A percentile compares a stretch with the other conserved stretches of the same genome.
phyloP scores from a whole-genome alignment of 805 yeast species.

The Spathaspora passalidarum region DNA sequence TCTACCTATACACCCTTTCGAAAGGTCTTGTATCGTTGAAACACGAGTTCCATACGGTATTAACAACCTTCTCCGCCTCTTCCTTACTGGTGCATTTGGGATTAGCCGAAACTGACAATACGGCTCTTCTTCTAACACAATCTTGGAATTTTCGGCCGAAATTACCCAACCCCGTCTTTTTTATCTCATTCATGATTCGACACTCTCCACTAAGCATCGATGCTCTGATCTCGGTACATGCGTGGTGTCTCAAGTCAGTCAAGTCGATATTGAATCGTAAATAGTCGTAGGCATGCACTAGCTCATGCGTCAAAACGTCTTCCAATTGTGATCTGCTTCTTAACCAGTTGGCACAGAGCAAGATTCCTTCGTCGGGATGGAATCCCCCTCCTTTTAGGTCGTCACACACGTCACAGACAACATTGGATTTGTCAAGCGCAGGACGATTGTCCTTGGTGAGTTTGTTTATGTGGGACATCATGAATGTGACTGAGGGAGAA shows the following conservation, averaged over 20 bases:
- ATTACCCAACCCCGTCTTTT: constrained; percentile 47
- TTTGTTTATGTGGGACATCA: constrained; percentile 79
- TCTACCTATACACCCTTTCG: constrained; percentile 78
- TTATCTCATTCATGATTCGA: constrained; percentile 80
- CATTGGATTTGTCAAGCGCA: constrained; percentile 42
- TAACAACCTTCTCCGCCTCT: constrained; percentile 76
- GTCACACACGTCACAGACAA: constrained; percentile 80
- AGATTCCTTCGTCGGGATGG: constrained; percentile 83
- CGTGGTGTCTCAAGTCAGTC: constrained; percentile 84
- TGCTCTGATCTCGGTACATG: constrained; percentile 95
- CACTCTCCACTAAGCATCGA: constrained; percentile 93
- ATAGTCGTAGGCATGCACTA: constrained; percentile 91
- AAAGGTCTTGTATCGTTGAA: constrained; percentile 95
- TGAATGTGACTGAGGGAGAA: constrained; percentile 83
- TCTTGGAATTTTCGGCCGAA: constrained; percentile 83
- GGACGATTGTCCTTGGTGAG: constrained; percentile 44
- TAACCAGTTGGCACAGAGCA: constrained; percentile 82
- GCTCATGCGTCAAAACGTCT: constrained; percentile 88
- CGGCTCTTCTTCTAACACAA: constrained; percentile 88
- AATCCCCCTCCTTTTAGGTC: constrained; percentile 87
- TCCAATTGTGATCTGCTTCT: constrained; percentile 76
- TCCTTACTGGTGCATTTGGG: constrained; percentile 73
- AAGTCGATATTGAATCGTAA: constrained; percentile 85
- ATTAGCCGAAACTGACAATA: constrained; percentile 78
- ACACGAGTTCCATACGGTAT: constrained; percentile 89